A percentile compares a stretch with the other conserved stretches of the same genome.
Conservation (phyloP, 257 asterid genomes). For the Cynanchum wilfordii region DNA sequence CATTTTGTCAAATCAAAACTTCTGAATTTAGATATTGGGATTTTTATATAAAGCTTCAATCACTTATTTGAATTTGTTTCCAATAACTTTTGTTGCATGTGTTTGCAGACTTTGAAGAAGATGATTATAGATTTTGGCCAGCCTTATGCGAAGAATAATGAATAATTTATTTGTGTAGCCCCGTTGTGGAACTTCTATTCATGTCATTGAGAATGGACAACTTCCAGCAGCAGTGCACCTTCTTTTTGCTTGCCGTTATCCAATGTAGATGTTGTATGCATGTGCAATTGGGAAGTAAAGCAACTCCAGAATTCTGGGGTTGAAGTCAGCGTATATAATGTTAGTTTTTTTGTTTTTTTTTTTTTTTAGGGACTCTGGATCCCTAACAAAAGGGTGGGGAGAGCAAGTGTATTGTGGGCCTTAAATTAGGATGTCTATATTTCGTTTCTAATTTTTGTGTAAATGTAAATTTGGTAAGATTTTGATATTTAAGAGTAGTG, state of each 20-base stretch:
- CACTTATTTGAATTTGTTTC: conserved; percentile 1
- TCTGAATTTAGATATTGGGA: neutral
- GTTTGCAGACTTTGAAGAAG: conserved; percentile 71
- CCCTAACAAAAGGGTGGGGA: neutral
- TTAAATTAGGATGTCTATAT: conserved; percentile 4
- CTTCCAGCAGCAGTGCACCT: neutral
- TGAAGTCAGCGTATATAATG: neutral
- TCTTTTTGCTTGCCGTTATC: neutral
- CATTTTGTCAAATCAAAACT: conserved; percentile 18
- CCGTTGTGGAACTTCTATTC: conserved; percentile 5
- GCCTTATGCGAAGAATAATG: conserved; percentile 35
- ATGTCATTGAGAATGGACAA: neutral
- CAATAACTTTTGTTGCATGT: conserved; percentile 18
- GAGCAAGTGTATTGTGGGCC: neutral
- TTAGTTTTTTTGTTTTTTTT: no score
- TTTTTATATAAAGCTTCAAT: neutral
- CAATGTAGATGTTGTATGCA: conserved; percentile 2
- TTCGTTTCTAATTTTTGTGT: neutral
- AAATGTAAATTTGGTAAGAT: conserved; percentile 1
- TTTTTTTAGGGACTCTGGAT: neutral
- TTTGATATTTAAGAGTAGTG: neutral
- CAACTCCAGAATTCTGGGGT: neutral
- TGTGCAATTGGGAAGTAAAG: neutral
- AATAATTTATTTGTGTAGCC: conserved; percentile 14
- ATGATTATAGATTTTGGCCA: conserved; percentile 64